Percentiles rank a stretch among this genome's conserved stretches.
Conservation (phyloP, 1,284 basidiomycete genomes). For the Flammula alnicola region DNA sequence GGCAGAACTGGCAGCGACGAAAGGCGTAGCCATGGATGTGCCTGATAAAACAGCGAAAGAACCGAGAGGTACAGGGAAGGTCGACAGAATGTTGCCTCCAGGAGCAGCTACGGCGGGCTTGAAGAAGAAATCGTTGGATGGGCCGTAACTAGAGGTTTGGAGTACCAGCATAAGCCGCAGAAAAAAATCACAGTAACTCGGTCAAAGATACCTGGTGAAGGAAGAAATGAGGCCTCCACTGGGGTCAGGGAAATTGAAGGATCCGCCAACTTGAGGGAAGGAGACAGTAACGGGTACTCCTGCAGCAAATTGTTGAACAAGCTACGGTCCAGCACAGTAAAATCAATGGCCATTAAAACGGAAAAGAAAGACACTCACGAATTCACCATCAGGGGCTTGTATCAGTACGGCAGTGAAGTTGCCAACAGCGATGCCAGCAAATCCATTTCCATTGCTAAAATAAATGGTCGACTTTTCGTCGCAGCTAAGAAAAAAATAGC, state of each 20-base stretch:
- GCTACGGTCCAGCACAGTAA: slow-evolving; percentile 26
- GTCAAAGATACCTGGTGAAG: slow-evolving; percentile 45
- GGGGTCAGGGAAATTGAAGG: slow-evolving; percentile 42
- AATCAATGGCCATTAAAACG: neutral
- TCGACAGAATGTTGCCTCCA: slow-evolving; percentile 67
- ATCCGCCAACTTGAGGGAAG: slow-evolving; percentile 52
- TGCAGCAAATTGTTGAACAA: slow-evolving; percentile 44
- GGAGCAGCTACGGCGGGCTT: slow-evolving; percentile 64
- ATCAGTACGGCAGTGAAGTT: slow-evolving; percentile 49
- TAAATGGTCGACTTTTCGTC: neutral
- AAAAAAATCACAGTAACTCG: neutral
- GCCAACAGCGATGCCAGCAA: slow-evolving; percentile 43
- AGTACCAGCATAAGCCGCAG: no score
- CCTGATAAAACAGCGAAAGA: slow-evolving; percentile 49
- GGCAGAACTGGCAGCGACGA: slow-evolving; percentile 69
- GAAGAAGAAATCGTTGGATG: slow-evolving; percentile 63
- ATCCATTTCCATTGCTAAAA: slow-evolving; percentile 50
- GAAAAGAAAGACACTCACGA: slow-evolving; percentile 30
- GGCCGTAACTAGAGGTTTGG: slow-evolving; percentile 48
- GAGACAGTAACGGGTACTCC: slow-evolving; percentile 44
- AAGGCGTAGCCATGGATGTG: slow-evolving; percentile 53
- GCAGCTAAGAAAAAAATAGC: neutral
- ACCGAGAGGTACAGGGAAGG: slow-evolving; percentile 50
- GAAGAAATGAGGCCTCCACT: slow-evolving; percentile 58
- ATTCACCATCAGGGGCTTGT: slow-evolving; percentile 42